Conservation (phyloP, 202 grass and related monocot genomes). For the Elaeis oleifera region DNA sequence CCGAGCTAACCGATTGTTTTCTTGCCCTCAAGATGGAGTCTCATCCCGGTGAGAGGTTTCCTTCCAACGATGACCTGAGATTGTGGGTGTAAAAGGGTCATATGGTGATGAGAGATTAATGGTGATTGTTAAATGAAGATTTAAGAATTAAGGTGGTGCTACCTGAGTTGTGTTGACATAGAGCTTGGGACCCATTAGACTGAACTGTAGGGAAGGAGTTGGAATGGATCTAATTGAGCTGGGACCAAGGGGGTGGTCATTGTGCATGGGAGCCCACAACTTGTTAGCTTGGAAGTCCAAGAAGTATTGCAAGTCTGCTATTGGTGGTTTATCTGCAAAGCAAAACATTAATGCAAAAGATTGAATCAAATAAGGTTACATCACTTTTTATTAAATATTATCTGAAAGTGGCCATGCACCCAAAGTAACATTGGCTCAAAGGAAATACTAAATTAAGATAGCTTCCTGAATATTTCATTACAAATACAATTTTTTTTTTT, state of each 20-base stretch:
- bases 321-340: conserved; percentile 83
- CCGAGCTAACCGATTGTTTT: conserved; percentile 48
- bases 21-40: conserved; percentile 86
- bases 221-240: conserved; percentile 47
- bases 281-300: conserved; percentile 89
- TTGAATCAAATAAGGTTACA: too few relatives aligned
- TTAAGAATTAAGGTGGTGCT: not conserved
- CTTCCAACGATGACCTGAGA: conserved; percentile 47
- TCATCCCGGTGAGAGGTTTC: conserved; percentile 70
- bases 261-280: conserved; percentile 63
- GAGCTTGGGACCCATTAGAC: conserved; percentile 64
- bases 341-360: not conserved
- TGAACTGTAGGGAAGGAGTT: conserved; percentile 52
- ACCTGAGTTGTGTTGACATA: conserved; percentile 70
- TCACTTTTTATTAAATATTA: too few relatives aligned
- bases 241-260: conserved; percentile 69
- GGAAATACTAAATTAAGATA: too few relatives aligned
- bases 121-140: not conserved
- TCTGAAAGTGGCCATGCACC: too few relatives aligned
- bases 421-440: too few relatives aligned
- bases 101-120: not conserved
- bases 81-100: too few relatives aligned
- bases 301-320: conserved; percentile 86
- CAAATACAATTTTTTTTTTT: too few relatives aligned
- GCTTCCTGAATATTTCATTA: too few relatives aligned